phyloP scores from a whole-genome alignment of 2,329 filamentous ascomycete genomes.

The Scortechinia acanthostroma region DNA sequence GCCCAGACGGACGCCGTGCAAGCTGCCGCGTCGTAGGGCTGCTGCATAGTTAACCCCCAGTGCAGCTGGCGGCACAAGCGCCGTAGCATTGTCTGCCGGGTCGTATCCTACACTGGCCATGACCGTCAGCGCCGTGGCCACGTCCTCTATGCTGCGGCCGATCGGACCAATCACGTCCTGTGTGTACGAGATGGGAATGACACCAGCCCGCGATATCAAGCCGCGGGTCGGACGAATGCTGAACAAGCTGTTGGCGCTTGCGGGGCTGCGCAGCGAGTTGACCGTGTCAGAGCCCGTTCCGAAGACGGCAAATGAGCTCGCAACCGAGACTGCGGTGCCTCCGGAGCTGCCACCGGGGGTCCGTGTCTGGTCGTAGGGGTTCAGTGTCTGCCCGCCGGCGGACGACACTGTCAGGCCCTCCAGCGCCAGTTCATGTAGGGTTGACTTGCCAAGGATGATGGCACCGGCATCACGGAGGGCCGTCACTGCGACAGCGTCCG shows the following conservation, averaged over 20 bases:
- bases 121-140: constrained; percentile 24
- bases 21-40: no score
- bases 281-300: no score
- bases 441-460: constrained; percentile 51
- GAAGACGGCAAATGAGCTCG: no score
- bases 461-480: constrained; percentile 41
- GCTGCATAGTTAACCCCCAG: no score
- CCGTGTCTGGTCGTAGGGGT: constrained; percentile 58
- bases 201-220: constrained; percentile 50
- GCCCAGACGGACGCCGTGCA: no score
- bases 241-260: constrained; percentile 46
- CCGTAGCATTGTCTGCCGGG: no score
- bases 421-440: constrained; percentile 56
- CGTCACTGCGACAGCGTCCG: constrained; percentile 39
- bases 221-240: constrained; percentile 65
- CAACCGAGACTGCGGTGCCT: constrained; percentile 53
- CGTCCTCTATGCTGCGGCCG: constrained; percentile 58
- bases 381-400: constrained; percentile 55
- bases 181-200: constrained; percentile 57
- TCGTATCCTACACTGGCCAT: no score
- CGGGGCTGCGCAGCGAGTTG: no score
- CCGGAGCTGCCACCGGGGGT: constrained; percentile 60
- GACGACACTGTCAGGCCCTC: constrained; percentile 58
- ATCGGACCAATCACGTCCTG: constrained; percentile 64
- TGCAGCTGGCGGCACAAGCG: no score